Conservation (phyloP, 371 early-diverging fungal genomes). For the Circinella minor region DNA sequence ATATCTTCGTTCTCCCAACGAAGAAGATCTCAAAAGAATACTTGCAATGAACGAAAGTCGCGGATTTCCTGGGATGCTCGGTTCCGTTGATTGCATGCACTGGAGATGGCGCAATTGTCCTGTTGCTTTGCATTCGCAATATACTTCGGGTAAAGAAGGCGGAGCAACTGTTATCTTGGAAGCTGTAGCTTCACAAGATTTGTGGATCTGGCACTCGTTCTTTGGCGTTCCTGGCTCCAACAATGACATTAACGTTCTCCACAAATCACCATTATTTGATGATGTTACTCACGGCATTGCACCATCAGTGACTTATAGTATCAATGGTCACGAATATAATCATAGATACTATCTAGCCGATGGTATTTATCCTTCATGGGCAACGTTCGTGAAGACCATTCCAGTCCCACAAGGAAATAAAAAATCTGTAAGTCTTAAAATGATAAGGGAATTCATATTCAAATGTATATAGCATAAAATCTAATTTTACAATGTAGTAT, state of each 20-base stretch:
- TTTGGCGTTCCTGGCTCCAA: conserved; percentile 2
- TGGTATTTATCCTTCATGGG: conserved; percentile 5
- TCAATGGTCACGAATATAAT: background rate
- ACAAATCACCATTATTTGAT: conserved; percentile 1
- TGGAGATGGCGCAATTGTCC: conserved; percentile 8
- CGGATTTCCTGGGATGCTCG: conserved; percentile 2
- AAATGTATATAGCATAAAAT: background rate
- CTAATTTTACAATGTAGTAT: background rate
- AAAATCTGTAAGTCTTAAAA: background rate
- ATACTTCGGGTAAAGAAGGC: background rate
- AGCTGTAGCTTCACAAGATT: conserved; percentile 1
- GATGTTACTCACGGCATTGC: background rate
- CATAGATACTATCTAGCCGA: conserved; percentile 4
- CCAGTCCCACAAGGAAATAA: background rate
- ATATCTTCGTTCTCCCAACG: conserved; percentile 7
- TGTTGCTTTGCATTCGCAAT: background rate
- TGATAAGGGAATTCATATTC: background rate
- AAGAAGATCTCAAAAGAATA: background rate
- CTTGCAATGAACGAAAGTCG: background rate
- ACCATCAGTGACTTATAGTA: background rate
- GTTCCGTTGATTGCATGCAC: conserved; percentile 10
- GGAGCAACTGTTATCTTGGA: background rate
- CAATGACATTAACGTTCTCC: conserved; percentile 5
- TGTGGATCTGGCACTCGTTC: conserved; percentile 6
- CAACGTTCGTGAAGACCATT: conserved; percentile 1